These are phyloP conservation scores for Penicillium sp. DNA, from an alignment of 2,329 filamentous ascomycete genomes.

Conservation along the genomic window DNA sequence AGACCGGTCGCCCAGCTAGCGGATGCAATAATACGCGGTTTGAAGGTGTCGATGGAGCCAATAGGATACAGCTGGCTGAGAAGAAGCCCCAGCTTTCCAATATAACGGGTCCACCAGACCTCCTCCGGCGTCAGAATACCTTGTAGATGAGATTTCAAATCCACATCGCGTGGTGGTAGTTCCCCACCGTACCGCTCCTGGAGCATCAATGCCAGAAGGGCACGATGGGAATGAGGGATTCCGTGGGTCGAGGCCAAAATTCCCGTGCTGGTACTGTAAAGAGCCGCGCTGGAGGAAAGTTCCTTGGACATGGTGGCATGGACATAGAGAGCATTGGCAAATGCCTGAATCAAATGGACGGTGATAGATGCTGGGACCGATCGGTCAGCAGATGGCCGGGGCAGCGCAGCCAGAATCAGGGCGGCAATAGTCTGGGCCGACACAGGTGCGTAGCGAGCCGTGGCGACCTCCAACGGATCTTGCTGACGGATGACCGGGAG, in stretches of 20 bases:
- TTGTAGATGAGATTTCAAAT: constrained; percentile 32
- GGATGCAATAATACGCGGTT: constrained; percentile 30
- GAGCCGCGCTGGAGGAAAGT: constrained; percentile 33
- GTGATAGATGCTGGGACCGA: constrained; percentile 32
- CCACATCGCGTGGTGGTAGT: constrained; percentile 38
- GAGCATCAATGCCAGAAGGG: constrained; percentile 38
- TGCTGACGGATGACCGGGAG: constrained; percentile 61
- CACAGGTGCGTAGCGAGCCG: constrained; percentile 52
- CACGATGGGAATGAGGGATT: constrained; percentile 38
- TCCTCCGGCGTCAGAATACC: constrained; percentile 36
- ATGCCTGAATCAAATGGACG: constrained; percentile 32
- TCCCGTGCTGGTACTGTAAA: constrained; percentile 39
- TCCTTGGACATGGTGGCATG: constrained; percentile 39
- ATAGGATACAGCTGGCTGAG: constrained; percentile 38
- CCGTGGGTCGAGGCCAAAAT: constrained; percentile 39
- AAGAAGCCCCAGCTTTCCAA: constrained; percentile 36
- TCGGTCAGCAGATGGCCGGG: constrained; percentile 31
- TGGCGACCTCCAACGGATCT: constrained; percentile 69
- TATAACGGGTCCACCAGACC: constrained; percentile 40
- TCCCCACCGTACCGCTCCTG: constrained; percentile 39
- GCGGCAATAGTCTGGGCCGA: constrained; percentile 53
- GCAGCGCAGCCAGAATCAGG: constrained; percentile 55
- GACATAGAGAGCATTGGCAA: constrained; percentile 39
- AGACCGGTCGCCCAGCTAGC: constrained; percentile 35
- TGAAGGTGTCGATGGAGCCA: constrained; percentile 30